Conservation (phyloP, 1,139 yeast genomes). For the Magnusiomyces sp. region DNA sequence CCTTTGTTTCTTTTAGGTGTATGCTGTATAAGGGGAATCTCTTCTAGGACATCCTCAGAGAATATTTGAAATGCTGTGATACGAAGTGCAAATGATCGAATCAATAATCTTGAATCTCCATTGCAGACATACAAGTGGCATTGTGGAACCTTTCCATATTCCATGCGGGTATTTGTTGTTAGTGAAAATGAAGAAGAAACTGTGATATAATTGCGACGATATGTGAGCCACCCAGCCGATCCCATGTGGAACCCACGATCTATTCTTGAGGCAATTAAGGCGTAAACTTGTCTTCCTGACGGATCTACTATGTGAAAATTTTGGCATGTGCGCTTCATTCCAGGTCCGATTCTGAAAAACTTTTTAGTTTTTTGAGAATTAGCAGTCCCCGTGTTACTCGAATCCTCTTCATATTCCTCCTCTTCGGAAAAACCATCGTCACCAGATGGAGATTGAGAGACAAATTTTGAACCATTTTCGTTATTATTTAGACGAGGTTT, state of each 20-base stretch:
- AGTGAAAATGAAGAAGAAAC: conserved; percentile 12
- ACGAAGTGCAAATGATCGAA: conserved; percentile 12
- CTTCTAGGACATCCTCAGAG: conserved; percentile 9
- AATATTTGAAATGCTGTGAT: conserved; percentile 12
- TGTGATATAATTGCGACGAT: conserved; percentile 13
- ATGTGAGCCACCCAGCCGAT: conserved; percentile 12
- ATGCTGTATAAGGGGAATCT: conserved; percentile 12
- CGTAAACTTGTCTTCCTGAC: conserved; percentile 9
- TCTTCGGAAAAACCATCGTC: too few relatives aligned
- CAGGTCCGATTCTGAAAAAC: conserved; percentile 13
- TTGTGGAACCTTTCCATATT: conserved; percentile 12
- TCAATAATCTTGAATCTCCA: conserved; percentile 4
- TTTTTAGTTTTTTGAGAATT: conserved; percentile 7
- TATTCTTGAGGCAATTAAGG: conserved; percentile 12
- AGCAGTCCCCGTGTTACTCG: too few relatives aligned
- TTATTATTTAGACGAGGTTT: too few relatives aligned
- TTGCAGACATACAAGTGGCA: conserved; percentile 10
- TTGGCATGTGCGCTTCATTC: conserved; percentile 13
- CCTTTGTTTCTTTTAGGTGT: conserved; percentile 14
- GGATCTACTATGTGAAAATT: conserved; percentile 12
- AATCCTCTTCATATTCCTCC: too few relatives aligned
- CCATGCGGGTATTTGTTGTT: conserved; percentile 4
- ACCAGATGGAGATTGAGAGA: too few relatives aligned
- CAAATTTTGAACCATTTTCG: too few relatives aligned
- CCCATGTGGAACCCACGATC: conserved; percentile 14